A percentile compares a stretch with the other conserved stretches of the same genome.
Conservation (phyloP, 768 basidiomycete species). For the Leccinum broughii region DNA sequence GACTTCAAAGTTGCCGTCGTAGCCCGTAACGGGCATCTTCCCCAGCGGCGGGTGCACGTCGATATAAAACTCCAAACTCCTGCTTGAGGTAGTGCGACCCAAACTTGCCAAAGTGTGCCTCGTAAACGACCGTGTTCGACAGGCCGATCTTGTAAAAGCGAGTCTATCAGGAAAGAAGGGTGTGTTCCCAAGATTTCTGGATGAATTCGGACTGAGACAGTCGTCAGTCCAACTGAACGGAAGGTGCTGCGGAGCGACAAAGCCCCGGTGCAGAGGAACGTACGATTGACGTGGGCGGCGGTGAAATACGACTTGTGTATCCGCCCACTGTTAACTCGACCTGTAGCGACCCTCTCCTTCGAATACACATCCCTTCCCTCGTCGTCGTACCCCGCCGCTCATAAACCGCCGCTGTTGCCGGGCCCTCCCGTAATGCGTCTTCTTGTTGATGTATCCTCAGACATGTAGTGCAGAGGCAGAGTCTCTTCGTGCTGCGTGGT, state of each 20-base stretch:
- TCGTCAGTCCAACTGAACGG: neutral
- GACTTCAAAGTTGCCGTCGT: conserved; percentile 91
- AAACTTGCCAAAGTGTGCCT: conserved; percentile 99
- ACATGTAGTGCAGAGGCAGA: conserved; percentile 54
- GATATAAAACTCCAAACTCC: conserved; percentile 82
- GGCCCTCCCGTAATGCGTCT: conserved; percentile 43
- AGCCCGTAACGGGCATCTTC: conserved; percentile 98
- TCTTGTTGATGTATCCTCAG: conserved; percentile 49
- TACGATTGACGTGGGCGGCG: conserved; percentile 67
- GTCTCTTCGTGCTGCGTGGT: conserved; percentile 37
- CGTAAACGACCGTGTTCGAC: conserved; percentile 86
- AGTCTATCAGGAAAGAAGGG: conserved; percentile 92
- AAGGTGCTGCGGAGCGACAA: conserved; percentile 12
- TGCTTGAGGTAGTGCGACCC: conserved; percentile 97
- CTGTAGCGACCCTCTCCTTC: conserved; percentile 42
- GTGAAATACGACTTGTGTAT: conserved; percentile 56
- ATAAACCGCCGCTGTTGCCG: conserved; percentile 33
- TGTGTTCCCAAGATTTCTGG: conserved; percentile 54
- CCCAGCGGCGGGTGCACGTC: conserved; percentile 98
- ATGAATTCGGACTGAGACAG: no score
- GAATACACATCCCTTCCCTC: conserved; percentile 71
- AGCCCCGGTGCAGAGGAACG: conserved; percentile 23
- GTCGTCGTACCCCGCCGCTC: conserved; percentile 43
- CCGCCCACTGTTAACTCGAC: conserved; percentile 57
- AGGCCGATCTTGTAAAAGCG: conserved; percentile 92